Percentiles rank a stretch among this genome's conserved stretches.
These are phyloP conservation scores for Alternaria brassicicola DNA, from an alignment of 2,329 filamentous ascomycete species.

Conservation along the genomic window DNA sequence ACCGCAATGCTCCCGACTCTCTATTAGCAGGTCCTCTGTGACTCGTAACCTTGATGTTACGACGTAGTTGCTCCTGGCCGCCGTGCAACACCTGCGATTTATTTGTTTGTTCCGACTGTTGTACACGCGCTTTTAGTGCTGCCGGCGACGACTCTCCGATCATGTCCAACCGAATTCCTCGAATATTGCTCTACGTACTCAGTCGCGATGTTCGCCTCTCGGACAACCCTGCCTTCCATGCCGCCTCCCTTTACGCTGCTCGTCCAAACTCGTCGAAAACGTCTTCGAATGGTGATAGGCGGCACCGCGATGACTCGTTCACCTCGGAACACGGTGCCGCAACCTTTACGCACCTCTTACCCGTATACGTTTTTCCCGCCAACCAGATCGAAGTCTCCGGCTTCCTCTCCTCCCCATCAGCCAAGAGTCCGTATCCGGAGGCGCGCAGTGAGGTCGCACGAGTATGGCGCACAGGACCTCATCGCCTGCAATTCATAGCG, in stretches of 20 bases:
- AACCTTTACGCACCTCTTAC: constrained; percentile 64
- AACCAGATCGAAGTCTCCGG: constrained; percentile 77
- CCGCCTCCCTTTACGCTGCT: constrained; percentile 48
- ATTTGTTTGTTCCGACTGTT: constrained; percentile 34
- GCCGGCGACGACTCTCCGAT: constrained; percentile 18
- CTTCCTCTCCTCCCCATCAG: constrained; percentile 61
- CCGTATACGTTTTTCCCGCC: constrained; percentile 69
- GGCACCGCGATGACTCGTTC: constrained; percentile 49
- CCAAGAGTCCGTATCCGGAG: constrained; percentile 66
- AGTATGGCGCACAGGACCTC: constrained; percentile 76
- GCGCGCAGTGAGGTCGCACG: constrained; percentile 68
- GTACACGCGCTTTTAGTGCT: constrained; percentile 19
- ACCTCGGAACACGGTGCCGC: constrained; percentile 29
- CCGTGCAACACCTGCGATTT: constrained; percentile 35
- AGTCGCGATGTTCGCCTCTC: constrained; percentile 74
- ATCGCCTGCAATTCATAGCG: constrained; percentile 73
- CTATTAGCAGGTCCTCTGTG: constrained; percentile 19
- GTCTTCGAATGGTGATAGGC: constrained; percentile 15
- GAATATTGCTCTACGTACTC: constrained; percentile 71
- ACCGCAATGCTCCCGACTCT: constrained; percentile 27
- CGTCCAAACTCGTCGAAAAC: constrained; percentile 12
- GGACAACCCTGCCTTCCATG: constrained; percentile 76
- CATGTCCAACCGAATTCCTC: constrained; percentile 36
- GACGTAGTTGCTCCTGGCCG: constrained; percentile 42
- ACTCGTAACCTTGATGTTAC: constrained; percentile 37